Conservation (phyloP, 495 filamentous ascomycete genomes). For the Aspergillus kassunensis region DNA sequence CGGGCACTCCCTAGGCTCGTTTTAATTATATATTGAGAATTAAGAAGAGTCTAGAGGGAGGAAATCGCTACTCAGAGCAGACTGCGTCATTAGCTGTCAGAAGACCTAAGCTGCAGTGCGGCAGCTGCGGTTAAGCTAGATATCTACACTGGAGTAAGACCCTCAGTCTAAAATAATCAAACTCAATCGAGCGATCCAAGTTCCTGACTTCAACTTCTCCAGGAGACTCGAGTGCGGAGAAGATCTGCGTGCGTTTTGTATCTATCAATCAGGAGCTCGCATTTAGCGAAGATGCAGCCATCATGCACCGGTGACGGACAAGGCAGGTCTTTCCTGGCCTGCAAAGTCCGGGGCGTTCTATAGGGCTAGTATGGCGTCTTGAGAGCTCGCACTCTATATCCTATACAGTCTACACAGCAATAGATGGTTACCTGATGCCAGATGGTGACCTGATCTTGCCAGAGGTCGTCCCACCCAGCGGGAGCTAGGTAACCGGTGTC, state of each 20-base stretch:
- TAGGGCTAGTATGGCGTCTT: too few relatives aligned
- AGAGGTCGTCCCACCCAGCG: constrained; percentile 2
- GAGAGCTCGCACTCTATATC: too few relatives aligned
- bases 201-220: neutral
- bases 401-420: neutral
- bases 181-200: constrained; percentile 17
- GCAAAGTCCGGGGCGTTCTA: neutral
- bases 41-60: too few relatives aligned
- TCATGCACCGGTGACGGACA: neutral
- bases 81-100: too few relatives aligned
- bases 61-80: constrained; percentile 10
- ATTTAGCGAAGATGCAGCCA: constrained; percentile 1
- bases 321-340: neutral
- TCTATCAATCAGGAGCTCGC: neutral
- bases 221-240: constrained; percentile 6
- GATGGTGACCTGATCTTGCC: constrained; percentile 2
- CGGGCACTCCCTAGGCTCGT: neutral
- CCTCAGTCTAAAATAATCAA: too few relatives aligned
- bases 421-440: neutral
- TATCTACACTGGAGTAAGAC: too few relatives aligned
- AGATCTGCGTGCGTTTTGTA: constrained; percentile 7
- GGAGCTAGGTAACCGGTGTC: neutral
- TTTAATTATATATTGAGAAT: neutral
- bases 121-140: constrained; percentile 17
- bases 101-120: constrained; percentile 13